Percentiles rank a stretch among this genome's conserved stretches.
phyloP scores from a whole-genome alignment of 441 rosid species.

The Pelargonium cotyledonis region DNA sequence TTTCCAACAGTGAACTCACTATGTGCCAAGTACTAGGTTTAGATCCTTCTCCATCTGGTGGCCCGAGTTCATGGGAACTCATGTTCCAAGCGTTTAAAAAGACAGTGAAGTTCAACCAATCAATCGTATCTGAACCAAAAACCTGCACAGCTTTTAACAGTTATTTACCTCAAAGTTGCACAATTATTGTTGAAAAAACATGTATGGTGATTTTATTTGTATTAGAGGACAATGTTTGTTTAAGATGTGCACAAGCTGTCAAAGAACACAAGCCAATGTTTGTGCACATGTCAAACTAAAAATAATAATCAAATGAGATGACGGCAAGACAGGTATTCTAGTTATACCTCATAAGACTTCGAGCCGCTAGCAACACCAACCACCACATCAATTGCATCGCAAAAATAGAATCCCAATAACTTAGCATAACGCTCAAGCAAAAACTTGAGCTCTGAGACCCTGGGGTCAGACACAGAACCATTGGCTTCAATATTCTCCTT shows the following conservation, averaged over 20 bases:
- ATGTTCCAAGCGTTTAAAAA: constrained; percentile 81
- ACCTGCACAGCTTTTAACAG: constrained; percentile 41
- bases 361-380: constrained; percentile 53
- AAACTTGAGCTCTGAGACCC: constrained; percentile 51
- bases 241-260: background rate
- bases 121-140: constrained; percentile 61
- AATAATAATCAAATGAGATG: background rate
- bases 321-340: constrained; percentile 8
- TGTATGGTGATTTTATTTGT: background rate
- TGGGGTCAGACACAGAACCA: constrained; percentile 49
- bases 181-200: background rate
- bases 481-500: constrained; percentile 57
- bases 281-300: background rate
- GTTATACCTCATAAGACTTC: constrained; percentile 53
- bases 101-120: constrained; percentile 81
- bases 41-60: constrained; percentile 27
- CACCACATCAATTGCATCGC: constrained; percentile 53
- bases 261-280: background rate
- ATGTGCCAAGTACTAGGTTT: constrained; percentile 37
- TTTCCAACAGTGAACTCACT: constrained; percentile 54
- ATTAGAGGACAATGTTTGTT: background rate
- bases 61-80: constrained; percentile 46
- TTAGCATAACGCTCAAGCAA: constrained; percentile 74
- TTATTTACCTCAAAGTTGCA: constrained; percentile 11
- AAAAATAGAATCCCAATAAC: constrained; percentile 64